Conservation (phyloP, 805 yeast genomes). For the Saturnispora halmiae region DNA sequence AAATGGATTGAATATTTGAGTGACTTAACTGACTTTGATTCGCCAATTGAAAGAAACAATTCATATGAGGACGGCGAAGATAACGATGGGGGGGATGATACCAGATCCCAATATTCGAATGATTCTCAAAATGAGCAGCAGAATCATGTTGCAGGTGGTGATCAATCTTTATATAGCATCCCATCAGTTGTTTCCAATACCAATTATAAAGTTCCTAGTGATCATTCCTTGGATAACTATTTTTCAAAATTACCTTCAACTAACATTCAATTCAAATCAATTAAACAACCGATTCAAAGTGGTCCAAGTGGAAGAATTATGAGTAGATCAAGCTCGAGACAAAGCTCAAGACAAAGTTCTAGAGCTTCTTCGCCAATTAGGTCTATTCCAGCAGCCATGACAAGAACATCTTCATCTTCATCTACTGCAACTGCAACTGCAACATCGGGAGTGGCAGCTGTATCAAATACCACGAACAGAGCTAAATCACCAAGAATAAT, state of each 20-base stretch:
- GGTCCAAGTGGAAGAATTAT: constrained; percentile 2
- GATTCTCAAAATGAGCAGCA: neutral
- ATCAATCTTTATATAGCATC: constrained; percentile 2
- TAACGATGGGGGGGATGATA: constrained; percentile 3
- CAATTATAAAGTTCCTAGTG: constrained; percentile 3
- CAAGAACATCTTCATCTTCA: no score
- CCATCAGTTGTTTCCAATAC: constrained; percentile 4
- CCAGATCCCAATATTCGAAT: neutral
- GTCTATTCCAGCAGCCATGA: no score
- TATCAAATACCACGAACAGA: neutral
- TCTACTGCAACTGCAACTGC: no score
- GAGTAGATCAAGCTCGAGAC: constrained; percentile 10
- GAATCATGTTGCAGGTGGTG: neutral
- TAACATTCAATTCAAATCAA: constrained; percentile 1
- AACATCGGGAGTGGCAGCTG: neutral
- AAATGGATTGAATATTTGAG: constrained; percentile 50
- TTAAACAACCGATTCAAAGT: constrained; percentile 2
- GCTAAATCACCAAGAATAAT: neutral
- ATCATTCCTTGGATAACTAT: constrained; percentile 9
- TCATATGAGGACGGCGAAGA: constrained; percentile 27
- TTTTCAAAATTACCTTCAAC: constrained; percentile 2
- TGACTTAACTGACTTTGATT: constrained; percentile 40
- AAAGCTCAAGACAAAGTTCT: constrained; percentile 13
- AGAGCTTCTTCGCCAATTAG: neutral
- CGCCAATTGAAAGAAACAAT: constrained; percentile 42